A percentile compares a stretch with the other conserved stretches of the same genome.
phyloP scores from a whole-genome alignment of 2,329 filamentous ascomycete genomes.

The Fusarium equiseti region DNA sequence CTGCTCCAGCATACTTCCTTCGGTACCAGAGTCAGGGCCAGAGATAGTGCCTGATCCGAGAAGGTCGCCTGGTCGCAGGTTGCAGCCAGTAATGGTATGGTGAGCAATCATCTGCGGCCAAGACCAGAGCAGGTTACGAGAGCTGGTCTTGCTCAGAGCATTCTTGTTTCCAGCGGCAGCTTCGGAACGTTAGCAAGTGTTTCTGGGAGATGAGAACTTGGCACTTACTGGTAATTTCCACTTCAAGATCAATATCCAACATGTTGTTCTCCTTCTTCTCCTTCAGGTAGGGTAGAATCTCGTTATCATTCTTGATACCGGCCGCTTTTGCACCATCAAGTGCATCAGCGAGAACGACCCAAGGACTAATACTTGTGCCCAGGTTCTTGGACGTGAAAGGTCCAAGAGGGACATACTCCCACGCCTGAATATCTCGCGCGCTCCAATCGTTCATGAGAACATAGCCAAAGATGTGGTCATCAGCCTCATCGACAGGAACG shows the following conservation, averaged over 20 bases:
- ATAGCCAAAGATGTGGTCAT: constrained; percentile 76
- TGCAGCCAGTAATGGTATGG: constrained; percentile 82
- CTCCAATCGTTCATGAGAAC: constrained; percentile 75
- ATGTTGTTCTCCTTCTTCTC: constrained; percentile 61
- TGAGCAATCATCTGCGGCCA: constrained; percentile 88
- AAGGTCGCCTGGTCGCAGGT: constrained; percentile 78
- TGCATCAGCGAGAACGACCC: constrained; percentile 72
- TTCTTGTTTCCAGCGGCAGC: constrained; percentile 49
- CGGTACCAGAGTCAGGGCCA: constrained; percentile 71
- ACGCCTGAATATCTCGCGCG: constrained; percentile 70
- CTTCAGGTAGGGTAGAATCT: constrained; percentile 60
- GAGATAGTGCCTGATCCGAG: constrained; percentile 82
- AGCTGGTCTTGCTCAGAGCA: constrained; percentile 36
- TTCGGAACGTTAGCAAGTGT: neutral
- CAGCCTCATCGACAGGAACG: constrained; percentile 74
- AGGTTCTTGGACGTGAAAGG: constrained; percentile 74
- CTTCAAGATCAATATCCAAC: constrained; percentile 54
- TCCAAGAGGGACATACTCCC: constrained; percentile 72
- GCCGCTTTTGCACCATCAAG: constrained; percentile 49
- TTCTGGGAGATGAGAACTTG: accelerated
- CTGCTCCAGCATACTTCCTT: constrained; percentile 79
- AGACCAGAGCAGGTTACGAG: constrained; percentile 74
- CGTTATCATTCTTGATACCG: constrained; percentile 53
- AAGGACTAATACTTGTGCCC: constrained; percentile 70
- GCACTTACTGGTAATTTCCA: constrained; percentile 55